Conservation (phyloP, 768 basidiomycete species). For the Dentipellis sp. region DNA sequence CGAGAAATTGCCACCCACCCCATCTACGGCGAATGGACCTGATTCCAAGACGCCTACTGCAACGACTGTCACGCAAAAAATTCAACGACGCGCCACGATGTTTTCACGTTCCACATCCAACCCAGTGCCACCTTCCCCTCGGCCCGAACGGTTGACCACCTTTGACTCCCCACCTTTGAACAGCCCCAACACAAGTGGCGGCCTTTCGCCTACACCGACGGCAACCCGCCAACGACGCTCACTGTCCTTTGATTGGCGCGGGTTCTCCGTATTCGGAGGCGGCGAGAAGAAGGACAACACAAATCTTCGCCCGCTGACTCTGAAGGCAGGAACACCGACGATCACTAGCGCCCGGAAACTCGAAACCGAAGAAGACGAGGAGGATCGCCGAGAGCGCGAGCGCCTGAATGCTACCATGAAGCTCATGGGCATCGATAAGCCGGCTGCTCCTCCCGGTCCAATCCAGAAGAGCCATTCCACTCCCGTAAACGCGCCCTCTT, state of each 20-base stretch:
- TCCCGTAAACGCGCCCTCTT: constrained; percentile 18
- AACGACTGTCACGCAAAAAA: constrained; percentile 36
- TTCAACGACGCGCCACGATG: constrained; percentile 44
- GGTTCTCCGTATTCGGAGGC: constrained; percentile 59
- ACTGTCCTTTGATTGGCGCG: constrained; percentile 78
- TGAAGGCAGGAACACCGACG: constrained; percentile 54
- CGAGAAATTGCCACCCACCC: constrained; percentile 45
- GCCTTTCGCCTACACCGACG: constrained; percentile 15
- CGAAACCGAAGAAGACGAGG: constrained; percentile 87
- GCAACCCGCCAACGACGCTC: constrained; percentile 51
- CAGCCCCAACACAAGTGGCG: constrained; percentile 14
- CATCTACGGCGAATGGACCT: constrained; percentile 33
- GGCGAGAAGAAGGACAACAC: constrained; percentile 48
- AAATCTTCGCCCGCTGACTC: constrained; percentile 61
- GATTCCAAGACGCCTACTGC: constrained; percentile 21
- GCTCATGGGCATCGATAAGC: constrained; percentile 81
- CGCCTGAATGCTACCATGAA: constrained; percentile 88
- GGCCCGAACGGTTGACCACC: constrained; percentile 23
- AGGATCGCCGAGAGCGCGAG: constrained; percentile 81
- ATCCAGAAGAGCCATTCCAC: constrained; percentile 33
- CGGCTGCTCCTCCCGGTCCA: constrained; percentile 32
- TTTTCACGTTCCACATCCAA: constrained; percentile 28
- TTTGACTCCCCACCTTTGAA: constrained; percentile 18
- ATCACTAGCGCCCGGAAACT: constrained; percentile 66
- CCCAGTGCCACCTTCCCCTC: constrained; percentile 24